These are phyloP conservation scores for Paspalum vaginatum DNA, from an alignment of 176 grass and related monocot species.

Conservation along the genomic window DNA sequence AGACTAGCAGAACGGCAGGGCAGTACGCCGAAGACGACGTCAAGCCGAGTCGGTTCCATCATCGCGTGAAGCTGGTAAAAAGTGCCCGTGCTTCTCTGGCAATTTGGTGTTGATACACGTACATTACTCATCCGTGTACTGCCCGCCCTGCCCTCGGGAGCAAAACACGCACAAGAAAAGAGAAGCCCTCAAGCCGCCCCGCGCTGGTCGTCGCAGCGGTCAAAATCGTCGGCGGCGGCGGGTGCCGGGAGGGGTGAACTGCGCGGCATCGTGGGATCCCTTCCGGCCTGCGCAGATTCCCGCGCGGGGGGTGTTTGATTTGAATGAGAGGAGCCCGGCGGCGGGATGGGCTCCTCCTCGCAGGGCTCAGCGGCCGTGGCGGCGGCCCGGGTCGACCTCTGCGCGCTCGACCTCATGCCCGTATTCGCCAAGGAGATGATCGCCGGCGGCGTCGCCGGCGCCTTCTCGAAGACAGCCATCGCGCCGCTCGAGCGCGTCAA, in stretches of 20 bases:
- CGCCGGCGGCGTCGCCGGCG: slow-evolving; percentile 84
- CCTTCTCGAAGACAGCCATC: slow-evolving; percentile 90
- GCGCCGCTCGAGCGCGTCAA: slow-evolving; percentile 94
- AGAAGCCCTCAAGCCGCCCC: slow-evolving; percentile 32
- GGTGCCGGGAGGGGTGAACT: background rate
- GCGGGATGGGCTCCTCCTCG: slow-evolving; percentile 68
- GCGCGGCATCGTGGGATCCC: slow-evolving; percentile 31
- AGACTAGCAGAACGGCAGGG: too few relatives aligned
- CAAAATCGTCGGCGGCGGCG: slow-evolving; percentile 43
- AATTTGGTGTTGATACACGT: too few relatives aligned
- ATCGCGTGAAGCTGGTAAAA: background rate
- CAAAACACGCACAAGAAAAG: slow-evolving; percentile 3
- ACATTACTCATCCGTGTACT: too few relatives aligned
- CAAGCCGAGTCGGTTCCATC: background rate
- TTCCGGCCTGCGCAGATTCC: slow-evolving; percentile 25
- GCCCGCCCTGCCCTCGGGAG: background rate
- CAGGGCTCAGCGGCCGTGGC: slow-evolving; percentile 79
- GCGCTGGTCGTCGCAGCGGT: slow-evolving; percentile 39
- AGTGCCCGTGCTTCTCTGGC: background rate
- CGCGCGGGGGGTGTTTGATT: slow-evolving; percentile 44
- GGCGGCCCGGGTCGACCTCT: slow-evolving; percentile 81
- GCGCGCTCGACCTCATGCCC: slow-evolving; percentile 70
- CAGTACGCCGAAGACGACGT: background rate
- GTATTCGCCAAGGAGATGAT: slow-evolving; percentile 91
- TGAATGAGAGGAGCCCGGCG: slow-evolving; percentile 55